Evolutionary conservation across 2,329 filamentous ascomycete species (phyloP).

Genomic region (Botrytis fabae): DNA sequence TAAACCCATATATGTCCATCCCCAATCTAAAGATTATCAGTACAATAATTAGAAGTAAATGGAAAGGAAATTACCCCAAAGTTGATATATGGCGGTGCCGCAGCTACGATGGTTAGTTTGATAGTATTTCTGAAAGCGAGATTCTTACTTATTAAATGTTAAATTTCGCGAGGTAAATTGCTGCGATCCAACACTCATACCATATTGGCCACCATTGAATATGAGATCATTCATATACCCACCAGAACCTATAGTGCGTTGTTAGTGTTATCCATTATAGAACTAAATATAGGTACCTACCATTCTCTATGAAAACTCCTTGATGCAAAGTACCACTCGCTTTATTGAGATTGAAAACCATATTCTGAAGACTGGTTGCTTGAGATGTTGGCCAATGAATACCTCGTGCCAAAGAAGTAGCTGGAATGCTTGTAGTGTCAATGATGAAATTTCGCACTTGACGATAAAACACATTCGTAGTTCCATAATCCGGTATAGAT

Average conservation of each 20-base stretch:
- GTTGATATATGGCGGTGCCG: conserved; percentile 56
- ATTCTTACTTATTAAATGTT: conserved; percentile 42
- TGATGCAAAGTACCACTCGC: conserved; percentile 50
- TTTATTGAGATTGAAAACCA: conserved; percentile 57
- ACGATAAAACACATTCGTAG: conserved; percentile 68
- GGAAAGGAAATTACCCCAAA: conserved; percentile 46
- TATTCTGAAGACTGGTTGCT: conserved; percentile 61
- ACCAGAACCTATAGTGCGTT: conserved; percentile 46
- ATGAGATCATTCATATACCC: conserved; percentile 60
- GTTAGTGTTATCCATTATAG: conserved; percentile 50
- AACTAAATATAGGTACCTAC: conserved; percentile 42
- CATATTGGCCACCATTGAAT: conserved; percentile 62
- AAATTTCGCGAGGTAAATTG: conserved; percentile 63
- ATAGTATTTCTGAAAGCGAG: not conserved
- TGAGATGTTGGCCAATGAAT: conserved; percentile 57
- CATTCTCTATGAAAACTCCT: conserved; percentile 52
- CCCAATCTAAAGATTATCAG: conserved; percentile 48
- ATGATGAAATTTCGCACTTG: conserved; percentile 65
- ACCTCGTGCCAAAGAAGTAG: conserved; percentile 40
- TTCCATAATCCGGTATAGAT: conserved; percentile 72
- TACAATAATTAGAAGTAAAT: too few species aligned
- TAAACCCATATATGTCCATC: conserved; percentile 55
- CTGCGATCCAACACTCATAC: conserved; percentile 63
- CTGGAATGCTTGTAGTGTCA: conserved; percentile 49
- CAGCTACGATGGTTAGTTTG: conserved; percentile 36